Percentiles rank a stretch among this genome's conserved stretches.
Conservation (phyloP, 352 stramenopile species). For the Globisporangium ultimum region DNA sequence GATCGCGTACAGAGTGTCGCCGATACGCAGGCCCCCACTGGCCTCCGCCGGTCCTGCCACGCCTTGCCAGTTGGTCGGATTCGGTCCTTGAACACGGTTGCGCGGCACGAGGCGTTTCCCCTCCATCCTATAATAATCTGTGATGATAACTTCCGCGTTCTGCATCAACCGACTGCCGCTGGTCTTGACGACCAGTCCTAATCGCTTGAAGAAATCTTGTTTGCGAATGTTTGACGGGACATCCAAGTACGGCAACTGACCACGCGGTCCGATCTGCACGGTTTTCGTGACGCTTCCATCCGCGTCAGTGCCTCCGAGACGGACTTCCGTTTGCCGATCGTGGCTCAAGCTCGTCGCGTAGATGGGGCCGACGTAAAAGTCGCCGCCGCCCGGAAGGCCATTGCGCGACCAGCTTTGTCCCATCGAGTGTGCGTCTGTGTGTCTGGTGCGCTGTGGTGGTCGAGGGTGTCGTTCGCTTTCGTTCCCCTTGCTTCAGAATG, state of each 20-base stretch:
- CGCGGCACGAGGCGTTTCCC: slow-evolving; percentile 73
- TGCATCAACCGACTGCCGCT: slow-evolving; percentile 81
- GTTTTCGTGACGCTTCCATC: slow-evolving; percentile 24
- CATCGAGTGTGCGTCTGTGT: slow-evolving; percentile 24
- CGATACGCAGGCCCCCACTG: slow-evolving; percentile 65
- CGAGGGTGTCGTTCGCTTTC: neutral
- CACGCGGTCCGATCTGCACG: slow-evolving; percentile 65
- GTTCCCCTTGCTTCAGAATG: neutral
- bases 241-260: slow-evolving; percentile 68
- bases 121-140: slow-evolving; percentile 78
- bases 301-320: slow-evolving; percentile 44
- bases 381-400: slow-evolving; percentile 51
- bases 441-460: neutral
- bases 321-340: slow-evolving; percentile 81
- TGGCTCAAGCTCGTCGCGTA: slow-evolving; percentile 85
- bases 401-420: slow-evolving; percentile 60
- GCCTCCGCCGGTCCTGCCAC: slow-evolving; percentile 71
- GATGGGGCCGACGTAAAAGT: slow-evolving; percentile 81
- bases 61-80: slow-evolving; percentile 65
- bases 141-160: slow-evolving; percentile 79
- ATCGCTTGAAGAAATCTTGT: slow-evolving; percentile 75
- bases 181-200: slow-evolving; percentile 81
- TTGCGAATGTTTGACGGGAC: slow-evolving; percentile 40
- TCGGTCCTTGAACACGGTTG: slow-evolving; percentile 58
- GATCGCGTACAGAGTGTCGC: slow-evolving; percentile 82